Percentiles rank a stretch among this genome's conserved stretches.
Evolutionary conservation across 2,329 filamentous ascomycete genomes (phyloP).

Genomic region (Pyrenophora teres): DNA sequence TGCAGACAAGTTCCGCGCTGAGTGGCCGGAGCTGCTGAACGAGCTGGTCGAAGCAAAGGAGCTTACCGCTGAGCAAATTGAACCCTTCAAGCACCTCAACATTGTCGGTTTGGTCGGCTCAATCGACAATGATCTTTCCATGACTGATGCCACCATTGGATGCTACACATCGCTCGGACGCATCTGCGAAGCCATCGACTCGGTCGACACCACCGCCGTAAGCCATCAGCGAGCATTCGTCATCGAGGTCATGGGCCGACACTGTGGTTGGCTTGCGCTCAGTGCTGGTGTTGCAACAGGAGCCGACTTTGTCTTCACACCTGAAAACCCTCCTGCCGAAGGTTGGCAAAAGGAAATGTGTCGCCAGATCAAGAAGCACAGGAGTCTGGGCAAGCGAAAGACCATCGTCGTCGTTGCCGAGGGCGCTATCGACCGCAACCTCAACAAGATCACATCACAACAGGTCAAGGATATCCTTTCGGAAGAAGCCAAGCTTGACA

Average conservation of each 20-base stretch:
- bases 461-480: conserved; percentile 90
- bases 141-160: conserved; percentile 95
- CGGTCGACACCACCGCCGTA: conserved; percentile 91
- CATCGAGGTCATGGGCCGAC: conserved; percentile 93
- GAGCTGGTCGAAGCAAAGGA: conserved; percentile 80
- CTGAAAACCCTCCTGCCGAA: conserved; percentile 84
- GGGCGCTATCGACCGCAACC: conserved; percentile 71
- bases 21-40: conserved; percentile 86
- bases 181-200: conserved; percentile 95
- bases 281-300: conserved; percentile 96
- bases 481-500: conserved; percentile 80
- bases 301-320: conserved; percentile 96
- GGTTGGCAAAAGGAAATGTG: conserved; percentile 70
- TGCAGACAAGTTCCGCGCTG: conserved; percentile 87
- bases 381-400: conserved; percentile 87
- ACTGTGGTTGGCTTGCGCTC: conserved; percentile 96
- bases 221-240: conserved; percentile 97
- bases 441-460: conserved; percentile 79
- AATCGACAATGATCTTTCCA: conserved; percentile 97
- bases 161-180: conserved; percentile 91
- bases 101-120: conserved; percentile 96
- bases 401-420: conserved; percentile 98
- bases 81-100: conserved; percentile 84
- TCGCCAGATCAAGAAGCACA: conserved; percentile 64
- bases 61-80: conserved; percentile 70